Base-by-base conservation (phyloP, 805 yeast genomes). In the Saccharomycopsis olivae region DNA sequence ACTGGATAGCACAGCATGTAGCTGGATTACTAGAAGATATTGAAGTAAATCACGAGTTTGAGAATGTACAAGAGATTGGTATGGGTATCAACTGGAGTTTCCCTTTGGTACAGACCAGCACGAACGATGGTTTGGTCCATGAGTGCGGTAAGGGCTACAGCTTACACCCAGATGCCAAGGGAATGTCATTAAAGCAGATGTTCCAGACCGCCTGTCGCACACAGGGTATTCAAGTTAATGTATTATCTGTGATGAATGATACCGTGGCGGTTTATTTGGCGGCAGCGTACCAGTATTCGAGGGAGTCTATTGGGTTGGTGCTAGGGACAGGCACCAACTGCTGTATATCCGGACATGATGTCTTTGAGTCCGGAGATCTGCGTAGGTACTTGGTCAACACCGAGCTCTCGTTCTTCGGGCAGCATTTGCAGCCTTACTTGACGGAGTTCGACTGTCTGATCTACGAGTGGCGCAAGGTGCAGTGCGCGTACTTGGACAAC, bases 261-360 rank as follows among this genome's bases (percentile, higher is more conserved):
- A 24, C 43, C 13, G 40, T 42, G 4, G 29, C 43, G 3, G 42
- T 45, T 15, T 42, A 33, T 28, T 14, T 45, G 6, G 9, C 41
- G 13, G 29, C 39, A 5, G 33, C 28, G 21, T 45, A 24, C 29
- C 35, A 38, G 13, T 16, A 43, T 25, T 13, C 20, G 8, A 3
- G 23, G 3, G 28, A 38, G 10, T 13, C 30, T 4, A 23, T 42
- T 29, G 48, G 43, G 14, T 25, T 45, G 20, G 64, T 36, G 54
- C n/a, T 43, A n/a, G 49, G 49, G 6, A 46, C 49, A 8, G 49
- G 49, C 2, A 34, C 40, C 5, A 46, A 46, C 25, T 29, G 32
- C 20, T 39, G 47, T 25, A 8, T 43, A 13, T 46, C 4, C 37
- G 39, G 5, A 15, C 36, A 14, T 19, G 10, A 3, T 18, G 14